Evolutionary conservation across 2,329 filamentous ascomycete species (phyloP), one percentile per base, ranked within the genome.

Genomic region (Trichoderma breve): DNA sequence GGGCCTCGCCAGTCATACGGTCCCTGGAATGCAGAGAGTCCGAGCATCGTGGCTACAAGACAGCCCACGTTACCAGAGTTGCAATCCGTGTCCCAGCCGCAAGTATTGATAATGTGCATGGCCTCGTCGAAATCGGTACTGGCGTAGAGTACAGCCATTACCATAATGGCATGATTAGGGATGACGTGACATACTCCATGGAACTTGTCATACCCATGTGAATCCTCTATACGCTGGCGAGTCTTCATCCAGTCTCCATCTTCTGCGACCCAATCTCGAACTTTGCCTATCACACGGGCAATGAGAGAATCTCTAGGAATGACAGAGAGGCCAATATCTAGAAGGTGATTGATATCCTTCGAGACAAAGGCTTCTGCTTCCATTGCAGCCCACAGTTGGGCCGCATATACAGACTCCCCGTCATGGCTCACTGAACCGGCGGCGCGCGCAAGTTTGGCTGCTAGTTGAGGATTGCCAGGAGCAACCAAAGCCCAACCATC

Each of bases 71-170:
- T 82, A 1, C 81, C 81, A 3, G 80, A 80, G 61, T 82, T 82
- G 74, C 80, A 82, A 71, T 82, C 80, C 1, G 81, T 82, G 73
- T 82, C 81, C 80, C 81, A 82, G 67, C 80, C 80, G 58, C 77
- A 77, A 1, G 79, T 81, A 69, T 80, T 81, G 70, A 81, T 74
- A 53, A 81, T 80, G 67, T 81, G 80, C 77, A 81, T 79, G 1
- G 80, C 80, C 53, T 78, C 76, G 30, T 78, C 71, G 53, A 81
- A 81, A 55, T 78, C 73, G 43, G 78, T 72, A 3, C 76, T 76
- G 1, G 73, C 78, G 26, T 79, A 80, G 6, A 81, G 61, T 8
- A 81, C 71, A 1, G 79, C 70, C 76, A 81, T 76, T 55, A 81
- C 76, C 79, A 81, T 81, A 57, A 81, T 70, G 15, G 72, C 78